Evolutionary conservation across 2,329 filamentous ascomycete species (phyloP), one percentile per base, ranked within the genome.

Genomic region (Exserohilum rostratum): DNA sequence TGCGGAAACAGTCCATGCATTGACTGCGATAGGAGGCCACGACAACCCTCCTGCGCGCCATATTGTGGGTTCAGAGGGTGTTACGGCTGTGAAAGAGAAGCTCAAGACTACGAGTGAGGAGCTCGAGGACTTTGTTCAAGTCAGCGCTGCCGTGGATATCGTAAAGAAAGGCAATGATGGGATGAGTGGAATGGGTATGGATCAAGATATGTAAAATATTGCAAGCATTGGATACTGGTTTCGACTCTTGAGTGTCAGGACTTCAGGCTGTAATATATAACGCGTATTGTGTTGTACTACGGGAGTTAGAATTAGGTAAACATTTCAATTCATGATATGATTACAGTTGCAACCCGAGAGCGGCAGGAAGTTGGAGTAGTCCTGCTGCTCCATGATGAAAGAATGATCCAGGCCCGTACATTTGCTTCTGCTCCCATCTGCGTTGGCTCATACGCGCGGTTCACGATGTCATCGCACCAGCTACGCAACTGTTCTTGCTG

Each of bases 71-170:
- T 86, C 89, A 50, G 95, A 98, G 74, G 93, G 91, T 0, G 89
- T 93, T 11, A 83, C 86, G 5, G 90, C 90, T 35, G 93, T 98
- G 34, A 96, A 93, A 74, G 95, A 98, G 77, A 98, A 98, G 78
- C 79, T 99, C 51, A 96, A 96, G 79, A 97, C 92, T 2, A 91
- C 97, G 2, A 96, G 91, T 60, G 93, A 98, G 73, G 95, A 98
- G 78, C 79, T 98, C 52, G 95, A 98, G 74, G 95, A 98, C 64
- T 98, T 98, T 75, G 89, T 96, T 25, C 91, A 96, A 66, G 89
- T 92, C 22, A 97, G 92, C 68, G 82, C 89, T 61, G 88, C 90
- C 0, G 92, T 95, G 13, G 93, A 96, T 72, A 90, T 91, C 50
- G 71, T 70, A 29, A 73, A 66, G 13, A 46, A 67, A 49, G 66